phyloP scores from a whole-genome alignment of 2,329 filamentous ascomycete species.

The Aspergillus pseudoglaucus region DNA sequence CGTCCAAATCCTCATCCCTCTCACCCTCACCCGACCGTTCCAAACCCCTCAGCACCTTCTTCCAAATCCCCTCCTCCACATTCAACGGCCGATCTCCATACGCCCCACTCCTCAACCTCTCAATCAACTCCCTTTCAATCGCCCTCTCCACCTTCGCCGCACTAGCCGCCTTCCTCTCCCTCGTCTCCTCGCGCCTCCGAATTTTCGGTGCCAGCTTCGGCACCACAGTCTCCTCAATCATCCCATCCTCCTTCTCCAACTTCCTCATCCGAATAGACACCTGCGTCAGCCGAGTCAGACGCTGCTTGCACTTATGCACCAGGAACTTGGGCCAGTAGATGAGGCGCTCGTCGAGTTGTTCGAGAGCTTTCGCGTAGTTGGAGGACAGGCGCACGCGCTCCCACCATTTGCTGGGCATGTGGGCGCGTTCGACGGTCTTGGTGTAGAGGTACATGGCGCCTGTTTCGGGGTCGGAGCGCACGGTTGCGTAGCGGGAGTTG shows the following conservation, averaged over 20 bases:
- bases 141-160: slow-evolving; percentile 91
- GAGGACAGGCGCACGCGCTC: slow-evolving; percentile 82
- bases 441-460: slow-evolving; percentile 90
- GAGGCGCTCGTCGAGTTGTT: slow-evolving; percentile 76
- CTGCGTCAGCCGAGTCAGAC: slow-evolving; percentile 84
- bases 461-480: slow-evolving; percentile 73
- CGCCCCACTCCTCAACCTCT: slow-evolving; percentile 81
- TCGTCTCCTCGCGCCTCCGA: slow-evolving; percentile 63
- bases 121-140: slow-evolving; percentile 91
- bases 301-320: slow-evolving; percentile 92
- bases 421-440: slow-evolving; percentile 85
- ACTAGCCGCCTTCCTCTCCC: slow-evolving; percentile 69
- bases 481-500: slow-evolving; percentile 87
- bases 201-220: slow-evolving; percentile 90
- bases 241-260: slow-evolving; percentile 80
- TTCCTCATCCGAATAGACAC: slow-evolving; percentile 72
- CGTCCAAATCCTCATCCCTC: slow-evolving; percentile 80
- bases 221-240: slow-evolving; percentile 80
- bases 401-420: slow-evolving; percentile 88
- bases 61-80: slow-evolving; percentile 92
- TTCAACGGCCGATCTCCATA: slow-evolving; percentile 94
- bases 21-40: slow-evolving; percentile 79
- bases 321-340: slow-evolving; percentile 95
- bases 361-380: slow-evolving; percentile 85
- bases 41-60: slow-evolving; percentile 86